A percentile compares a stretch with the other conserved stretches of the same genome.
phyloP scores from a whole-genome alignment of 495 filamentous ascomycete species.

The Lepidopterella palustris region DNA sequence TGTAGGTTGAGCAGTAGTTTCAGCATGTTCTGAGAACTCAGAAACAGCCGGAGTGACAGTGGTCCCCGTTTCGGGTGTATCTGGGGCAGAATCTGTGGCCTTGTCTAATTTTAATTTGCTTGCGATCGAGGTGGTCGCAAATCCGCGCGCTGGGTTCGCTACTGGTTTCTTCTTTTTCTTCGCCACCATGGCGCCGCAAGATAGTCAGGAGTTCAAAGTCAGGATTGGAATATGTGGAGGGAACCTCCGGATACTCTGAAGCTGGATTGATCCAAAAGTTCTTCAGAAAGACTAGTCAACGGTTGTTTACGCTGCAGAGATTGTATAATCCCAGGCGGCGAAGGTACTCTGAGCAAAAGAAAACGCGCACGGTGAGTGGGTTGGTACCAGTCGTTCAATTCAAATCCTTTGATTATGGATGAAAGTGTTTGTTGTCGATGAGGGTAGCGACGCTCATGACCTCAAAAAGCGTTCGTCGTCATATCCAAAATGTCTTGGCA shows the following conservation, averaged over 20 bases:
- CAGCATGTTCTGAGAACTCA: slow-evolving; percentile 12
- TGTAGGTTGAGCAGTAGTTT: slow-evolving; percentile 28
- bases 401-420: background rate
- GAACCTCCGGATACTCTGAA: background rate
- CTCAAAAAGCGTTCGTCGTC: too few relatives aligned
- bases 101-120: slow-evolving; percentile 52
- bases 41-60: background rate
- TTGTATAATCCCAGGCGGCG: too few relatives aligned
- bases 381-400: background rate
- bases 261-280: too few relatives aligned
- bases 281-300: too few relatives aligned
- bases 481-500: too few relatives aligned
- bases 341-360: too few relatives aligned
- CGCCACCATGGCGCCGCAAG: slow-evolving; percentile 8
- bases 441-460: too few relatives aligned
- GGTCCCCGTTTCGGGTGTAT: slow-evolving; percentile 11
- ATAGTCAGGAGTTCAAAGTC: background rate
- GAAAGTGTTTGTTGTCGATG: background rate
- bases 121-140: slow-evolving; percentile 85
- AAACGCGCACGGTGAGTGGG: too few relatives aligned
- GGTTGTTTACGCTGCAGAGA: too few relatives aligned
- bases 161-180: slow-evolving; percentile 84
- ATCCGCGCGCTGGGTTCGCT: slow-evolving; percentile 78
- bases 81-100: slow-evolving; percentile 10
- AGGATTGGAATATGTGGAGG: background rate